Base-by-base conservation (phyloP, 106 monocot genomes). In the Narthecium ossifragum region DNA sequence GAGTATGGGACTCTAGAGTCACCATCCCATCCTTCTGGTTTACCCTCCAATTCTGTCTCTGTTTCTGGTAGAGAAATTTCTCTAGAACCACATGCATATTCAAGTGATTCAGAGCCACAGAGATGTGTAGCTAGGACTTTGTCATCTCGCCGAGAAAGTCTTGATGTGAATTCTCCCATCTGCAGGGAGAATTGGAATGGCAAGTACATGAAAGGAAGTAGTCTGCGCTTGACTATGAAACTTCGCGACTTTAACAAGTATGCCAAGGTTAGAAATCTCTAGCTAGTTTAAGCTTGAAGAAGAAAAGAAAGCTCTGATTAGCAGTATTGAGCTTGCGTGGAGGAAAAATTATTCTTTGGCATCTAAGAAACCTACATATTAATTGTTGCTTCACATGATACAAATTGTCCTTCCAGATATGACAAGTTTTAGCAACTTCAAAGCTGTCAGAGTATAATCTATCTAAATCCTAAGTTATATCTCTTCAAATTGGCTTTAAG, bases 141-240 rank as follows among this genome's bases (percentile, higher is more conserved):
- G 31, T 61, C 78, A 32, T 18, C 43, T 17, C 34, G 56, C 33
- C 56, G 69, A 66, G 85, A 73, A 62, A 85, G 79, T 51, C 61
- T 78, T 28, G 85, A 88, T 6, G 65, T 69, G 4, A 21, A 61
- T 54, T 88, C 93, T 69, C 80, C 74, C 0, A 17, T 58, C 26
- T 77, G 66, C 31, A 41, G 79, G 40, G 92, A 88, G 17, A 88
- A 75, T 63, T 85, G 78, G 76, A 67, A 50, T 48, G 89, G 88
- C 0, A 76, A 58, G 26, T 59, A 76, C 62, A 77, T 70, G n/a
- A 90, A 78, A 75, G 86, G 86, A 36, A 86, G 83, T 18, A 73
- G 73, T 51, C 45, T 86, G n/a, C 83, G 90, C 31, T 53, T 96
- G 67, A 96, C 96, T 9, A 80, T 78, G 78, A 96, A 90, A 64